Percentiles rank a stretch among this genome's conserved stretches.
These are phyloP conservation scores for Sonneratia alba DNA, from an alignment of 345 rosid species.

Conservation along the genomic window DNA sequence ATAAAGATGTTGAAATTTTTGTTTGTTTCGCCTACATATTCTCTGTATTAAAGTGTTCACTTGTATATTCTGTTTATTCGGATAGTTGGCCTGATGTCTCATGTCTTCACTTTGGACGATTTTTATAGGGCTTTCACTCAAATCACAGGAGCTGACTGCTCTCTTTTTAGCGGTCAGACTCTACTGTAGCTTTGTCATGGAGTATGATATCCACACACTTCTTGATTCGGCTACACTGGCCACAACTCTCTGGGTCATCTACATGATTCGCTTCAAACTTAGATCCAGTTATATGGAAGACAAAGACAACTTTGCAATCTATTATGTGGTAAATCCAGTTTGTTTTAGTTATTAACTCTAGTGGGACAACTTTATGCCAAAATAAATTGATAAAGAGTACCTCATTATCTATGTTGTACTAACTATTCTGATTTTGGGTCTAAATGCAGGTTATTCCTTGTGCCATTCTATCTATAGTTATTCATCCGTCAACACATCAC, in stretches of 20 bases:
- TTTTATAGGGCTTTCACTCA: slow-evolving; percentile 66
- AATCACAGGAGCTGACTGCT: slow-evolving; percentile 84
- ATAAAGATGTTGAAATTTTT: neutral
- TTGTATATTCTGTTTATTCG: neutral
- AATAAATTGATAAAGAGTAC: neutral
- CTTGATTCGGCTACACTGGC: slow-evolving; percentile 72
- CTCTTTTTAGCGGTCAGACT: slow-evolving; percentile 70
- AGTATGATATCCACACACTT: slow-evolving; percentile 74
- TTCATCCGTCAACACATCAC: slow-evolving; percentile 80
- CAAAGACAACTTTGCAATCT: slow-evolving; percentile 74
- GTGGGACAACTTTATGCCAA: neutral
- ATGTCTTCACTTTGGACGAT: neutral
- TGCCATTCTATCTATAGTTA: slow-evolving; percentile 39
- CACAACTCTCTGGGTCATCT: slow-evolving; percentile 81
- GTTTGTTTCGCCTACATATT: too few relatives aligned
- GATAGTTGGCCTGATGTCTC: neutral
- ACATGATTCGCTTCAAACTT: slow-evolving; percentile 79
- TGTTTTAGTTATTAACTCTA: neutral
- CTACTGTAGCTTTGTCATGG: slow-evolving; percentile 92
- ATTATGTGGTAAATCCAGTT: slow-evolving; percentile 52
- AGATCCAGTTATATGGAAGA: slow-evolving; percentile 77
- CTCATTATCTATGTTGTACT: neutral
- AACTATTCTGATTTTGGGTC: neutral
- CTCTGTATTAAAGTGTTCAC: too few relatives aligned
- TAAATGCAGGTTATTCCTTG: slow-evolving; percentile 63